Percentiles rank a stretch among this genome's conserved stretches.
Conservation (phyloP, 129 eudicot species). For the Erigeron canadensis region DNA sequence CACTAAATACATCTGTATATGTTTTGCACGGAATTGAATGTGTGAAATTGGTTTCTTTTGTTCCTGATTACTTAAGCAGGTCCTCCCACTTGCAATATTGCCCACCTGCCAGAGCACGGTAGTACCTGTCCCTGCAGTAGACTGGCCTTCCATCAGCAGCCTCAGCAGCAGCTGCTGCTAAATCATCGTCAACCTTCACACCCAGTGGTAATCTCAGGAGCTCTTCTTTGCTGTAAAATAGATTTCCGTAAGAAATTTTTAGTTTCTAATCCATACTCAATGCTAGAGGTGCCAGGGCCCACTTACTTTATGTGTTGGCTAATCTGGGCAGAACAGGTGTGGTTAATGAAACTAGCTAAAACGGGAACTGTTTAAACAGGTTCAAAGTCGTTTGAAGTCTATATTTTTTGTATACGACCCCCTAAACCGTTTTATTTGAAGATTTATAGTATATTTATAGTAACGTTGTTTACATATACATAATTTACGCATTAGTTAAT, state of each 20-base stretch:
- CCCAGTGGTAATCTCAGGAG: slow-evolving; percentile 74
- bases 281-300: neutral
- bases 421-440: neutral
- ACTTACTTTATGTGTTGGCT: neutral
- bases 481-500: neutral
- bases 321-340: neutral
- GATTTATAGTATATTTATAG: neutral
- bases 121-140: slow-evolving; percentile 92
- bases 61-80: slow-evolving; percentile 50
- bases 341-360: neutral
- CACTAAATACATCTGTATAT: slow-evolving; percentile 21
- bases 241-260: neutral
- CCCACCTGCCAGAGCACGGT: slow-evolving; percentile 96
- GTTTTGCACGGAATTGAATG: slow-evolving; percentile 20
- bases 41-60: neutral
- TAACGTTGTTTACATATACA: neutral
- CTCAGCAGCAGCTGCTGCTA: slow-evolving; percentile 96
- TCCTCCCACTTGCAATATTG: slow-evolving; percentile 99
- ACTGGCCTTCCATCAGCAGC: slow-evolving; percentile 99
- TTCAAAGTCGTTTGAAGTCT: neutral
- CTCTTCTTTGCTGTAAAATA: slow-evolving; percentile 69
- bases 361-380: neutral
- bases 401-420: neutral
- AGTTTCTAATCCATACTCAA: neutral
- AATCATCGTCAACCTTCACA: slow-evolving; percentile 70